Evolutionary conservation across 495 filamentous ascomycete genomes (phyloP), one percentile per base, ranked within the genome.

Genomic region (Aspergillus olivimuriae): DNA sequence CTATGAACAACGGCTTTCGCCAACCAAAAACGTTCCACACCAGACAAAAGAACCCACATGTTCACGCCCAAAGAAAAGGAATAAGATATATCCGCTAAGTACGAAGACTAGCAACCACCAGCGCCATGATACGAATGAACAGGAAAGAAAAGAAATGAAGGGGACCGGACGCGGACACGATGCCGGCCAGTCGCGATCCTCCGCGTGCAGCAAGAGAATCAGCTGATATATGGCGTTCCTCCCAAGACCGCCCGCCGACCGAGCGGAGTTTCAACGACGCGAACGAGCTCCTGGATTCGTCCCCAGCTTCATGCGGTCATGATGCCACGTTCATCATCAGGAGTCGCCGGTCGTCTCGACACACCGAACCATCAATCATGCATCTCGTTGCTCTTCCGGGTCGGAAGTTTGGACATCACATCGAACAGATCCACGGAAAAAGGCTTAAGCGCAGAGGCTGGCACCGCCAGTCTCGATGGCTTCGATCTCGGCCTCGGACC

Each of bases 401-500:
- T n/a, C n/a, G n/a, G n/a, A n/a, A n/a, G n/a, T n/a, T n/a, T n/a
- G n/a, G n/a, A n/a, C n/a, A n/a, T n/a, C n/a, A n/a, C n/a, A n/a
- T n/a, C n/a, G n/a, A n/a, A n/a, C n/a, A n/a, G n/a, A n/a, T n/a
- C n/a, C n/a, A n/a, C n/a, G n/a, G n/a, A n/a, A n/a, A n/a, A n/a
- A n/a, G 17, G 15, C 56, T 72, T 69, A 76, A 46, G 65, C 71
- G 63, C 65, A 72, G 50, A 84, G 55, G 53, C 80, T 86, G 11
- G 91, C 92, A 42, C 92, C 92, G 20, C 89, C 94, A 21, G 84
- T 85, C 77, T 96, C 89, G 43, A 98, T 75, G 23, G 89, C 89
- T 61, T 97, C 94, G 45, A 98, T 98, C 75, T 98, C 92, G 34
- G 81, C 82, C 53, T 81, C 59, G 19, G 72, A 82, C 63, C 87